Evolutionary conservation across 2,329 filamentous ascomycete species (phyloP).

Genomic region (Lachnellula arida): DNA sequence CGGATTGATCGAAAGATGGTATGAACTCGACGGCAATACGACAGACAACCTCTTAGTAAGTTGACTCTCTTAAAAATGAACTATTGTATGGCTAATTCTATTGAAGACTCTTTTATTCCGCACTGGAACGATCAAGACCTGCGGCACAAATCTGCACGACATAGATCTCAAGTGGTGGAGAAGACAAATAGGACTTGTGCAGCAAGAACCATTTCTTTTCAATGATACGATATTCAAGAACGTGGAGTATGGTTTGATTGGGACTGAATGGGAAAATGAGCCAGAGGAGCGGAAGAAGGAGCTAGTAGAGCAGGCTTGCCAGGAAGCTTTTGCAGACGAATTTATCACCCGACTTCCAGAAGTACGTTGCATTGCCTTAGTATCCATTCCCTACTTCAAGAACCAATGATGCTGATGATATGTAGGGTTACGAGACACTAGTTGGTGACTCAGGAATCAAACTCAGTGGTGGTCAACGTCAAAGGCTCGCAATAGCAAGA

Average conservation of each 20-base stretch:
- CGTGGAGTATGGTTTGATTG: conserved; percentile 38
- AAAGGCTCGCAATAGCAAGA: conserved; percentile 40
- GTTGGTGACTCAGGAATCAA: conserved; percentile 74
- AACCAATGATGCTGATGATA: conserved; percentile 43
- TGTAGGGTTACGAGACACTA: conserved; percentile 19
- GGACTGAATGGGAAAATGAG: conserved; percentile 17
- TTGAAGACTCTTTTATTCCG: conserved; percentile 22
- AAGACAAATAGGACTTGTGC: conserved; percentile 57
- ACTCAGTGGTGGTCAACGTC: conserved; percentile 58
- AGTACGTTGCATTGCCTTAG: conserved; percentile 38
- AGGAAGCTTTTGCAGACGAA: conserved; percentile 51
- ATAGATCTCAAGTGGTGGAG: conserved; percentile 54
- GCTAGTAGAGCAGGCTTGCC: conserved; percentile 40
- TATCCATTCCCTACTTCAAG: conserved; percentile 14
- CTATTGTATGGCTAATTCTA: neutral
- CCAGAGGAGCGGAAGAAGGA: conserved; percentile 11
- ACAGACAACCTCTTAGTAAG: conserved; percentile 24
- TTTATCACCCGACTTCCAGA: conserved; percentile 48
- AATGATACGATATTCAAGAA: conserved; percentile 60
- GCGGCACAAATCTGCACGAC: conserved; percentile 15
- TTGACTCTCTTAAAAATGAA: neutral
- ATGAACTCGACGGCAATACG: conserved; percentile 26
- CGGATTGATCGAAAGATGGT: conserved; percentile 39
- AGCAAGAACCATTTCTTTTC: conserved; percentile 63
- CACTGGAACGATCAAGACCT: conserved; percentile 18